phyloP scores from a whole-genome alignment of 2,329 filamentous ascomycete species.

The Curvularia hawaiiensis region DNA sequence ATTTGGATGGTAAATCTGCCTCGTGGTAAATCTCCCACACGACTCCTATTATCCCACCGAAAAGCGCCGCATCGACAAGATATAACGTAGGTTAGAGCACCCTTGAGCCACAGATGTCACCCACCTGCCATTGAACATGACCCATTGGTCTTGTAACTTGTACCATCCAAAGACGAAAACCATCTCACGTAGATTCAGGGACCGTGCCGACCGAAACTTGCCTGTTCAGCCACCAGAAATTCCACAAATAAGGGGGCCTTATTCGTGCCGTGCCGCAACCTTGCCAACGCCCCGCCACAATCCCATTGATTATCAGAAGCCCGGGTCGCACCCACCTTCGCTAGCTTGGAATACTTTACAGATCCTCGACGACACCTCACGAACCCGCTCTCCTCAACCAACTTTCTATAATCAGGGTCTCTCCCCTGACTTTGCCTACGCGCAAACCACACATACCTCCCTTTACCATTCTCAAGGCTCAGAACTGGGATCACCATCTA shows the following conservation, averaged over 20 bases:
- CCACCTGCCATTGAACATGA: conserved; percentile 40
- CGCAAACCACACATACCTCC: conserved; percentile 26
- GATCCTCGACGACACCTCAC: conserved; percentile 24
- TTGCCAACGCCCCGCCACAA: conserved; percentile 36
- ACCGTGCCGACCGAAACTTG: conserved; percentile 35
- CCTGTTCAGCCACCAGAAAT: conserved; percentile 40
- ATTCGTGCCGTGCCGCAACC: conserved; percentile 42
- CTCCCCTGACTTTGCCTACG: conserved; percentile 21
- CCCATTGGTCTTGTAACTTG: conserved; percentile 39
- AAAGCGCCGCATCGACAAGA: conserved; percentile 30
- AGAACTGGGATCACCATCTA: conserved; percentile 18
- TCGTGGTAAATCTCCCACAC: conserved; percentile 38
- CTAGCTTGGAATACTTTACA: conserved; percentile 32
- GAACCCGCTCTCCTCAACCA: conserved; percentile 28
- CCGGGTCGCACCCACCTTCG: conserved; percentile 30
- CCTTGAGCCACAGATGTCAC: conserved; percentile 35
- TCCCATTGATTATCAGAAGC: conserved; percentile 36
- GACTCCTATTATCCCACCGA: conserved; percentile 37
- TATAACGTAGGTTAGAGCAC: conserved; percentile 45
- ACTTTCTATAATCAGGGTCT: conserved; percentile 18
- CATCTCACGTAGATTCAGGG: conserved; percentile 45
- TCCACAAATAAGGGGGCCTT: conserved; percentile 34
- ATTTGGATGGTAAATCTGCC: conserved; percentile 40
- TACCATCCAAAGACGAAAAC: conserved; percentile 36
- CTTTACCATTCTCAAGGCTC: conserved; percentile 27